phyloP scores from a whole-genome alignment of 495 filamentous ascomycete species.

The Cairneyella variabilis region DNA sequence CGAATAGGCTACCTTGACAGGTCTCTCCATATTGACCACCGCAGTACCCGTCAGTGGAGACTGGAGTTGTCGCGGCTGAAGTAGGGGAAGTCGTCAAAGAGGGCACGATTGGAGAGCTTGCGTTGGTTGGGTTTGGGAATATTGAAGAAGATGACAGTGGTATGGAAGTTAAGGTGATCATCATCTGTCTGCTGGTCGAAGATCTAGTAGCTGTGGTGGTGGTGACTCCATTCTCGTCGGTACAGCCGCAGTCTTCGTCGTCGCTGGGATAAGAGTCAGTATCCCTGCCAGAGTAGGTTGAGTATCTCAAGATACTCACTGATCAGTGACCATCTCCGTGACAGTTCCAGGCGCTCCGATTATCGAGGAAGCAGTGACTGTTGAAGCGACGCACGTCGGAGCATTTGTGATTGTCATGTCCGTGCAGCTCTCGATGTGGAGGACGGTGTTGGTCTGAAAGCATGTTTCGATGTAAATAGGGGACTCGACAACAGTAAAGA shows the following conservation, averaged over 20 bases:
- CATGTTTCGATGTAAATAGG: not conserved
- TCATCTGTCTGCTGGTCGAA: too few species aligned
- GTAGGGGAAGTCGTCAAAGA: not conserved
- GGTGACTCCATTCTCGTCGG: too few species aligned
- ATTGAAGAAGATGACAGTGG: not conserved
- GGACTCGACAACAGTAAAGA: not conserved
- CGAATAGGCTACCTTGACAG: not conserved
- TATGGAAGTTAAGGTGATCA: not conserved
- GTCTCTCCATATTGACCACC: not conserved
- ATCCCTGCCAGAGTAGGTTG: too few species aligned
- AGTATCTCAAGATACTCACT: not conserved
- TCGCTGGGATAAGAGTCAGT: too few species aligned
- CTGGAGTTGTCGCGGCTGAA: not conserved
- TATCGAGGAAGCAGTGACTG: not conserved
- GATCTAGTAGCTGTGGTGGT: too few species aligned
- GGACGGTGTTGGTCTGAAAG: not conserved
- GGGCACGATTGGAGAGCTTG: too few species aligned
- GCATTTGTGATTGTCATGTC: not conserved
- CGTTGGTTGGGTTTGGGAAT: too few species aligned
- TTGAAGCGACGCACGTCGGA: not conserved
- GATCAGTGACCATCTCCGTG: not conserved
- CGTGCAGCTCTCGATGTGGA: not conserved
- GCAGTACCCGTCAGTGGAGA: constrained; percentile 4
- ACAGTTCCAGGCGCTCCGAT: not conserved
- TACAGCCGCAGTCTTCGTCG: too few species aligned